Percentiles rank a stretch among this genome's conserved stretches.
Conservation (phyloP, 1,284 basidiomycete genomes). For the Melampsora americana region DNA sequence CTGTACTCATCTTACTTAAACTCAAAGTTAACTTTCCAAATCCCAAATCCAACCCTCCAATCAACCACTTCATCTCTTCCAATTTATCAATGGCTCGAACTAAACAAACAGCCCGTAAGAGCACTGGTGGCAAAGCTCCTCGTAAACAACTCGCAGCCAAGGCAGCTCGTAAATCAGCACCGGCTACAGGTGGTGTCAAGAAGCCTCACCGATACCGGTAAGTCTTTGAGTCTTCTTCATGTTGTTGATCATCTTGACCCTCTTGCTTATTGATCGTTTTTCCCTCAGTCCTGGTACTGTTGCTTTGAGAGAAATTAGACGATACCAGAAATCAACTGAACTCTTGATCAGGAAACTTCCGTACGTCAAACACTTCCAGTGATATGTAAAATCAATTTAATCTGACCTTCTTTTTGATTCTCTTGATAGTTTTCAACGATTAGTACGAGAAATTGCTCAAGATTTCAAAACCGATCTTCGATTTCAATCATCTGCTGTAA, state of each 20-base stretch:
- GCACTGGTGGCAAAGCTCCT: constrained; percentile 68
- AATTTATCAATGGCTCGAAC: constrained; percentile 49
- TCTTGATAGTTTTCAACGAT: constrained; percentile 43
- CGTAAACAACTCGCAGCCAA: constrained; percentile 61
- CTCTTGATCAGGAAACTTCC: constrained; percentile 52
- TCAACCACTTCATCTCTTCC: not conserved
- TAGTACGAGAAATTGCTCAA: constrained; percentile 72
- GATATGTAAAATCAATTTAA: not conserved
- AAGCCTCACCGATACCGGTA: constrained; percentile 48
- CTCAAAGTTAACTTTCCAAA: too few species aligned
- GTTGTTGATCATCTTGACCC: not conserved
- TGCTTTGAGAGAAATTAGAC: constrained; percentile 50
- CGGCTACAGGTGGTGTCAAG: constrained; percentile 65
- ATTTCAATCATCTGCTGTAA: constrained; percentile 86
- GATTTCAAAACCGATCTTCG: constrained; percentile 62
- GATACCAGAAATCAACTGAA: constrained; percentile 52
- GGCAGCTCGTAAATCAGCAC: constrained; percentile 58
- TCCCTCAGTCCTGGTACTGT: constrained; percentile 56
- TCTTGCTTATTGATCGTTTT: not conserved
- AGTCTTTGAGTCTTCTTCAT: constrained; percentile 46
- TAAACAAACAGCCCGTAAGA: constrained; percentile 67
- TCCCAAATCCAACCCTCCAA: too few species aligned
- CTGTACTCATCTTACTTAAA: too few species aligned
- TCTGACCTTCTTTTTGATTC: not conserved
- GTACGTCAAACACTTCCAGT: constrained; percentile 37